phyloP scores from a whole-genome alignment of 495 filamentous ascomycete species.

The Evernia prunastri region DNA sequence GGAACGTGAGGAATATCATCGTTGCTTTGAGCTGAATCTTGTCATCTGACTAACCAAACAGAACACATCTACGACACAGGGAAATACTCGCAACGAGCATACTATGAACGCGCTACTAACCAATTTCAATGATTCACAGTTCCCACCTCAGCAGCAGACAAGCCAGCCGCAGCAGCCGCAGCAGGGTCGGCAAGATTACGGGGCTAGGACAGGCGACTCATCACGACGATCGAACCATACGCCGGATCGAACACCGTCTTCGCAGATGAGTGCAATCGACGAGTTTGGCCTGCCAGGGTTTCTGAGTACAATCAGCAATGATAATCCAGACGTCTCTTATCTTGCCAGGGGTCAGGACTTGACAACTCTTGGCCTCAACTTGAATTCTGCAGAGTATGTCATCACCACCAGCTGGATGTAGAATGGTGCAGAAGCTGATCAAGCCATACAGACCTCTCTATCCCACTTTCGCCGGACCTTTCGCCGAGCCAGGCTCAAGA shows the following conservation, averaged over 20 bases:
- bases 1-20: conserved; percentile 25
- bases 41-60: not conserved
- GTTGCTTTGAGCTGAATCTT: not conserved
- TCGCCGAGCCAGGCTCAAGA: conserved; percentile 60
- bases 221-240: conserved; percentile 34
- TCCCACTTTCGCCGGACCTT: conserved; percentile 62
- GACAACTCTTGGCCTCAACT: conserved; percentile 66
- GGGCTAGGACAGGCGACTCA: conserved; percentile 37
- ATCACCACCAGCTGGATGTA: not conserved
- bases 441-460: conserved; percentile 46
- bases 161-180: conserved; percentile 15
- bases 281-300: conserved; percentile 76
- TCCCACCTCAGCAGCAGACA: conserved; percentile 35
- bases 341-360: conserved; percentile 76
- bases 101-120: conserved; percentile 13
- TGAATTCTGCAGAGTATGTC: conserved; percentile 70
- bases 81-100: conserved; percentile 14
- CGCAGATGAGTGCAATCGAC: conserved; percentile 69
- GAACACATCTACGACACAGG: conserved; percentile 11
- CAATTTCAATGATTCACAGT: conserved; percentile 23
- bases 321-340: conserved; percentile 66
- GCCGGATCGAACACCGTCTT: conserved; percentile 49
- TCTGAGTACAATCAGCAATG: conserved; percentile 69
- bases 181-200: conserved; percentile 19
- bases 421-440: conserved; percentile 14